Evolutionary conservation across 2,329 filamentous ascomycete species (phyloP).

Genomic region (Colletotrichum sp.): DNA sequence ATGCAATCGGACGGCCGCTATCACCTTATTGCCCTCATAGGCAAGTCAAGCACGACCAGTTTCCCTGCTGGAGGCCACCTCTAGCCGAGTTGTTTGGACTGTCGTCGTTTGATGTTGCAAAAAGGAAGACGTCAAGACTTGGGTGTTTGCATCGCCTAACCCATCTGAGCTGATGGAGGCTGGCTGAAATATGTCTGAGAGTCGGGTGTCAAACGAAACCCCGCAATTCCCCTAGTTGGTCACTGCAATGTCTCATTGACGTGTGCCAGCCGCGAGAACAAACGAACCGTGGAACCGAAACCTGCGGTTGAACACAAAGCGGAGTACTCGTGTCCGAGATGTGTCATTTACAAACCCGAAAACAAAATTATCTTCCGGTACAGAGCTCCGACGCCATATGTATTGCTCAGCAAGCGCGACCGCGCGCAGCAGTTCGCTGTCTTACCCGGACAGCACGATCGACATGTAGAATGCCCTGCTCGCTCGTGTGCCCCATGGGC

Average conservation of each 20-base stretch:
- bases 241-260: background rate
- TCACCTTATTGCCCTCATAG: background rate
- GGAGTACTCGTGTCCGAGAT: background rate
- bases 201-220: conserved; percentile 2
- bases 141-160: background rate
- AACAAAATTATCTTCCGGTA: background rate
- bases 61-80: background rate
- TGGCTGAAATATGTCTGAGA: background rate
- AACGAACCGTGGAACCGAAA: background rate
- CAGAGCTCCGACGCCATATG: background rate
- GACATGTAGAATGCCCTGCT: background rate
- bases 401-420: background rate
- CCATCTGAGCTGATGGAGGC: background rate
- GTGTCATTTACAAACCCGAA: background rate
- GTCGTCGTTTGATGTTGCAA: background rate
- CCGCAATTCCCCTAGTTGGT: background rate
- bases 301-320: background rate
- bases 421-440: background rate
- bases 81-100: background rate
- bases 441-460: background rate
- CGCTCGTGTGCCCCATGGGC: background rate
- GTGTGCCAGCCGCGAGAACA: background rate
- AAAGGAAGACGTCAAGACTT: background rate
- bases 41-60: background rate
- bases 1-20: background rate